These are phyloP conservation scores for Chalciporus chontae DNA, from an alignment of 768 basidiomycete genomes.

Conservation along the genomic window DNA sequence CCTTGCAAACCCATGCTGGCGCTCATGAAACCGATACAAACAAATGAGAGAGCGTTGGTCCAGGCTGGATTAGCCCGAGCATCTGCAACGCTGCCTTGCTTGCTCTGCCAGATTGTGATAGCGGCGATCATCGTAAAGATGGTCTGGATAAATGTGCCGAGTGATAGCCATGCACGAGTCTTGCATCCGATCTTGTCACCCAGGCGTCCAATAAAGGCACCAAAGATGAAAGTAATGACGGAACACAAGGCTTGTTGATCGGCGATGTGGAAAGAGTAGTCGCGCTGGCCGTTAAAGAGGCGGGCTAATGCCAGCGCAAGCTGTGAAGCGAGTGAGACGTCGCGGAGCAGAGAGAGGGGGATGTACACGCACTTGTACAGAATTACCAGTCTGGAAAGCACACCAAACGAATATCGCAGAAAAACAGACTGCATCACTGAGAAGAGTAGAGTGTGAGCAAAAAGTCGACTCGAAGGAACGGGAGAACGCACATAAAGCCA, in stretches of 20 bases:
- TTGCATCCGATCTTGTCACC: constrained; percentile 78
- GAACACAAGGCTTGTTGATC: constrained; percentile 84
- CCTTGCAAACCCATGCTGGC: constrained; percentile 78
- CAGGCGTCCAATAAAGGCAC: constrained; percentile 76
- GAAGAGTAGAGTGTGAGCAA: not conserved
- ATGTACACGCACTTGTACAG: constrained; percentile 47
- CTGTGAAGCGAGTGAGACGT: constrained; percentile 33
- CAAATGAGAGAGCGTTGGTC: constrained; percentile 63
- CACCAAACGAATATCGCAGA: constrained; percentile 82
- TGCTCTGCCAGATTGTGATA: constrained; percentile 67
- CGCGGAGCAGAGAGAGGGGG: not conserved
- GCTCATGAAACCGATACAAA: constrained; percentile 75
- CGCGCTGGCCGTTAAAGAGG: constrained; percentile 57
- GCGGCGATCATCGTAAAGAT: constrained; percentile 74
- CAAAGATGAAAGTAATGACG: constrained; percentile 70
- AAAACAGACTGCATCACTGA: constrained; percentile 69
- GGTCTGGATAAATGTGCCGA: constrained; percentile 70
- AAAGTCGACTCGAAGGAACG: not conserved
- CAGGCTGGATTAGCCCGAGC: constrained; percentile 64
- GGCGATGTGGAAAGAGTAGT: constrained; percentile 66
- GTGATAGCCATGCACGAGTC: constrained; percentile 70
- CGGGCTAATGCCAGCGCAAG: constrained; percentile 78
- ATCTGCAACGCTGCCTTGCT: constrained; percentile 50
- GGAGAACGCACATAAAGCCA: constrained; percentile 59
- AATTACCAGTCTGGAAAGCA: constrained; percentile 82